These are phyloP conservation scores for Angomonas ambiguus DNA, from an alignment of 208 protist genomes.

Conservation along the genomic window DNA sequence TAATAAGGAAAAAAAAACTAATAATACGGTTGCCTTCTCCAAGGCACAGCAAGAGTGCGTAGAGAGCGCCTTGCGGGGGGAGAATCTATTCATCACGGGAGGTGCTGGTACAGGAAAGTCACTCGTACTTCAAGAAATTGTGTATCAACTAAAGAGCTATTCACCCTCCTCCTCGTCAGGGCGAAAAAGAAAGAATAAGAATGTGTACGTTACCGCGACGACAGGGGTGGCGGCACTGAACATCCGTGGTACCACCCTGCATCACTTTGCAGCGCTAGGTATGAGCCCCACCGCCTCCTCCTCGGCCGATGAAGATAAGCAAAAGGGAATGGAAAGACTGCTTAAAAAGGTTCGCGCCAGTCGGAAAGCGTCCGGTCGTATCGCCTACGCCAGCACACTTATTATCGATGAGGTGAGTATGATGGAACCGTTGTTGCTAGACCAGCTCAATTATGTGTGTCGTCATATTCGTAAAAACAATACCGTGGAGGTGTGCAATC, in stretches of 20 bases:
- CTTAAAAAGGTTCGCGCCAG: constrained; percentile 29
- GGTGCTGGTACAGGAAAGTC: constrained; percentile 66
- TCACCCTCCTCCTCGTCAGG: background rate
- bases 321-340: constrained; percentile 30
- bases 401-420: constrained; percentile 82
- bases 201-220: constrained; percentile 51
- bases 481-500: background rate
- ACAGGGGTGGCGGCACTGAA: constrained; percentile 62
- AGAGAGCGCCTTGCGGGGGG: constrained; percentile 18
- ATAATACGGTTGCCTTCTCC: background rate
- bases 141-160: background rate
- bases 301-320: constrained; percentile 8
- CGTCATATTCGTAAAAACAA: constrained; percentile 34
- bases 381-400: constrained; percentile 36
- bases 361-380: constrained; percentile 29
- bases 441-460: constrained; percentile 49
- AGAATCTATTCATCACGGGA: constrained; percentile 61
- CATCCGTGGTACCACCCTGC: constrained; percentile 48
- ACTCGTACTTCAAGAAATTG: constrained; percentile 44
- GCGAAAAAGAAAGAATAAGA: constrained; percentile 8
- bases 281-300: background rate
- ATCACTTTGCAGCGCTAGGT: constrained; percentile 35
- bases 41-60: background rate
- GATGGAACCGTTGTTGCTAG: constrained; percentile 47
- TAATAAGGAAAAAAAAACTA: background rate